phyloP scores from a whole-genome alignment of 768 basidiomycete genomes.

The Termitomyces sp. region DNA sequence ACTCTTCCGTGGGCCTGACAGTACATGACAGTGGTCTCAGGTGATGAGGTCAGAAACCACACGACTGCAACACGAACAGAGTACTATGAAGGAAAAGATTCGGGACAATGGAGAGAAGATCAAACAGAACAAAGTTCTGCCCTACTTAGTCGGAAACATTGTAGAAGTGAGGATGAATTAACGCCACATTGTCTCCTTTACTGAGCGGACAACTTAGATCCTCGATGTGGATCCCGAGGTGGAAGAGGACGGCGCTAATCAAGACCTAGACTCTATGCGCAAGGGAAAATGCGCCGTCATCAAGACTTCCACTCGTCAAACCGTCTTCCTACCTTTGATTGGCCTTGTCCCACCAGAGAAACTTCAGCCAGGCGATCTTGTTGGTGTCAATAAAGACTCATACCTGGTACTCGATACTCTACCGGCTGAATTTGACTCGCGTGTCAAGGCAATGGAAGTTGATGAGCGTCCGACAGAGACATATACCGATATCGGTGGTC shows the following conservation, averaged over 20 bases:
- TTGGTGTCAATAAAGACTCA: slow-evolving; percentile 99
- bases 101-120: slow-evolving; percentile 97
- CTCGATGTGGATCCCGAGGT: slow-evolving; percentile 91
- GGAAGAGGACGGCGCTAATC: slow-evolving; percentile 93
- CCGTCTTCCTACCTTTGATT: slow-evolving; percentile 96
- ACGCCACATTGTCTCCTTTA: slow-evolving; percentile 4
- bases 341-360: slow-evolving; percentile 93
- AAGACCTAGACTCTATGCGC: slow-evolving; percentile 92
- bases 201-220: slow-evolving; percentile 49
- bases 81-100: slow-evolving; percentile 97
- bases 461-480: slow-evolving; percentile 97
- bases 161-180: slow-evolving; percentile 69
- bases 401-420: slow-evolving; percentile 95
- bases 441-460: slow-evolving; percentile 99
- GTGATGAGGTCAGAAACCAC: slow-evolving; percentile 96
- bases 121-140: slow-evolving; percentile 98
- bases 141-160: slow-evolving; percentile 96
- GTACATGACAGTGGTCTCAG: slow-evolving; percentile 33
- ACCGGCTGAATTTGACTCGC: slow-evolving; percentile 95
- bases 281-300: slow-evolving; percentile 98
- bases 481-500: slow-evolving; percentile 94
- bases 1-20: background rate
- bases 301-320: slow-evolving; percentile 98
- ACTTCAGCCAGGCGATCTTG: slow-evolving; percentile 88
- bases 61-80: slow-evolving; percentile 90